Evolutionary conservation across 805 yeast genomes (phyloP), one percentile per base, ranked within the genome.

Genomic region (Myxozyma neotropica): DNA sequence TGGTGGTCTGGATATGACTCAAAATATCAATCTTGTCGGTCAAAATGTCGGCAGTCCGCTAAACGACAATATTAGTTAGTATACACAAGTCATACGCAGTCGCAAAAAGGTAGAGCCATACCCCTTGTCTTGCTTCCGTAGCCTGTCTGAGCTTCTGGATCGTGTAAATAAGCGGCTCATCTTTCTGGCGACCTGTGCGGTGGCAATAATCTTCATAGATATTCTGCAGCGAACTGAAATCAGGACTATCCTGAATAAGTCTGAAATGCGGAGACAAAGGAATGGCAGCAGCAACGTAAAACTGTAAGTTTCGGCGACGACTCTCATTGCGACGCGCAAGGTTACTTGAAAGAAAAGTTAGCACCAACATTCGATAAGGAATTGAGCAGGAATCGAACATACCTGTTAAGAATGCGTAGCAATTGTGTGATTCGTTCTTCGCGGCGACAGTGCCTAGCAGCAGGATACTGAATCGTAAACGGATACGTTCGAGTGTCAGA

Each of bases 381-480:
- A 23, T 17, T 7, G 10, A 40, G 24, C 6, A 15, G 19, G 4
- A n/a, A 27, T 21, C 8, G 26, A 7, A 24, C 39, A 43, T 56
- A 56, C 59, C 54, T 62, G 57, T 91, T 92, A 76, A 95, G 85
- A 48, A 94, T 83, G 65, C 97, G 82, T 79, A 91, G 92, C 64
- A 94, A 75, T 72, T 94, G 99, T 79, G 90, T 87, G 58, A 94
- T 85, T 55, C 96, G 82, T 71, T 94, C 99, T 71, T 94, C 99
- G 55, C 99, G 84, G 71, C 99, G 87, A 68, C 96, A 89, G 69
- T 93, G 97, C 67, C 99, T 85, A 12, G 97, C 97, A 15, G 98
- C 96, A 5, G 99, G 99, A 73, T 88, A 91, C 76, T 94, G 99
- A 21, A 94, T 95, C 0, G 97, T 95, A 78, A 94, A 95, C 48